A percentile compares a stretch with the other conserved stretches of the same genome.
Conservation (phyloP, 2,329 filamentous ascomycete genomes). For the Mycosphaerella sp. region DNA sequence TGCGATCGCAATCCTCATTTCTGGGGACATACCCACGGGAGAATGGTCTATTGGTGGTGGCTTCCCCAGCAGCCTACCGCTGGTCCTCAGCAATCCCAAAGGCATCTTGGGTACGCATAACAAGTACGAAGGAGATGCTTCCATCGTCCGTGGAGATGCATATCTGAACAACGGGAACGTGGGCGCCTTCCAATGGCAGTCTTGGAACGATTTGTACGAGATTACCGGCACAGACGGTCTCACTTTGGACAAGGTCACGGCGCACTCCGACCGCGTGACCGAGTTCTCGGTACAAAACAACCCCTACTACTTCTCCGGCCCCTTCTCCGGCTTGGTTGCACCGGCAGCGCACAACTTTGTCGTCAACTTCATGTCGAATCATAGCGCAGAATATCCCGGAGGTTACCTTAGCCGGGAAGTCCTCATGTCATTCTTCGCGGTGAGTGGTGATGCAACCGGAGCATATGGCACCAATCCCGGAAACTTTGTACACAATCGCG, state of each 20-base stretch:
- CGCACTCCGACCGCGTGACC: constrained; percentile 11
- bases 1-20: constrained; percentile 25
- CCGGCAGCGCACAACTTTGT: constrained; percentile 22
- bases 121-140: constrained; percentile 33
- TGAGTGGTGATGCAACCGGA: constrained; percentile 18
- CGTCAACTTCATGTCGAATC: constrained; percentile 29
- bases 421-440: constrained; percentile 25
- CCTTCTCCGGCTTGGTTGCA: constrained; percentile 24
- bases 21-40: constrained; percentile 10
- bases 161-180: constrained; percentile 25
- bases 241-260: constrained; percentile 19
- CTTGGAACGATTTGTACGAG: constrained; percentile 23
- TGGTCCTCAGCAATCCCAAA: constrained; percentile 20
- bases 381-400: constrained; percentile 20
- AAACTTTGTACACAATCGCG: constrained; percentile 20
- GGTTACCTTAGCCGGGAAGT: constrained; percentile 21
- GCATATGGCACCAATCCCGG: constrained; percentile 21
- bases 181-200: constrained; percentile 17
- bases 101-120: constrained; percentile 31
- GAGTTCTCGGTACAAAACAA: constrained; percentile 28
- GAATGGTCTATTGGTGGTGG: constrained; percentile 29
- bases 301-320: constrained; percentile 30
- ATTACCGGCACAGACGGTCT: constrained; percentile 11
- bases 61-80: constrained; percentile 9
- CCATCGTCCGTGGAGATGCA: constrained; percentile 25